Percentiles rank a stretch among this genome's conserved stretches.
Evolutionary conservation across 1,284 basidiomycete species (phyloP).

Genomic region (Bjerkandera adusta): DNA sequence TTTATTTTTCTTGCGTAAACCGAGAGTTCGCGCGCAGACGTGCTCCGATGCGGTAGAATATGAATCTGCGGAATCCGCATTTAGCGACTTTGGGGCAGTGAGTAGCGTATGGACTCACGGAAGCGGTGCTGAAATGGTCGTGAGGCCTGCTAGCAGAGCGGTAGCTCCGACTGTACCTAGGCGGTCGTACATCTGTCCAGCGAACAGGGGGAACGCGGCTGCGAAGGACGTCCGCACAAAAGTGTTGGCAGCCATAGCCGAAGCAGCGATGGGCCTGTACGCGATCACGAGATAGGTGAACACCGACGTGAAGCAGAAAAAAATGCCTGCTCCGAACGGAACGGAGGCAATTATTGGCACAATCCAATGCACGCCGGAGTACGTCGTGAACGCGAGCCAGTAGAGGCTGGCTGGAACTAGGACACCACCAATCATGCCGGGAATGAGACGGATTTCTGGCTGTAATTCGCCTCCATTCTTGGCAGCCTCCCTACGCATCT

Average conservation of each 20-base stretch:
- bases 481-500: conserved; percentile 12
- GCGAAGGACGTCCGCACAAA: conserved; percentile 67
- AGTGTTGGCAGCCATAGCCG: conserved; percentile 74
- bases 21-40: conserved; percentile 36
- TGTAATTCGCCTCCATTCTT: conserved; percentile 50
- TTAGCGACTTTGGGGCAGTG: not conserved
- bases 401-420: conserved; percentile 68
- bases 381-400: conserved; percentile 75
- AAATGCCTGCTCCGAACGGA: conserved; percentile 58
- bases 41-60: conserved; percentile 41
- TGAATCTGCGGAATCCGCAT: conserved; percentile 27
- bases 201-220: conserved; percentile 70
- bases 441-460: conserved; percentile 67
- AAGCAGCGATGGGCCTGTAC: conserved; percentile 77
- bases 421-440: conserved; percentile 68
- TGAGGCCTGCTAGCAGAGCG: conserved; percentile 71
- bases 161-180: conserved; percentile 76
- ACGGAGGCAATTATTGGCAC: conserved; percentile 63
- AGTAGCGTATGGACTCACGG: conserved; percentile 45
- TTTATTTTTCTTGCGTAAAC: conserved; percentile 23
- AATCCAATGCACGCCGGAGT: conserved; percentile 69
- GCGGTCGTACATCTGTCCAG: conserved; percentile 51
- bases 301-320: conserved; percentile 63
- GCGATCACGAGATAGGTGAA: conserved; percentile 74
- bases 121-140: conserved; percentile 66